Conservation (phyloP, 2,329 filamentous ascomycete genomes). For the Rutstroemia sydowiana region DNA sequence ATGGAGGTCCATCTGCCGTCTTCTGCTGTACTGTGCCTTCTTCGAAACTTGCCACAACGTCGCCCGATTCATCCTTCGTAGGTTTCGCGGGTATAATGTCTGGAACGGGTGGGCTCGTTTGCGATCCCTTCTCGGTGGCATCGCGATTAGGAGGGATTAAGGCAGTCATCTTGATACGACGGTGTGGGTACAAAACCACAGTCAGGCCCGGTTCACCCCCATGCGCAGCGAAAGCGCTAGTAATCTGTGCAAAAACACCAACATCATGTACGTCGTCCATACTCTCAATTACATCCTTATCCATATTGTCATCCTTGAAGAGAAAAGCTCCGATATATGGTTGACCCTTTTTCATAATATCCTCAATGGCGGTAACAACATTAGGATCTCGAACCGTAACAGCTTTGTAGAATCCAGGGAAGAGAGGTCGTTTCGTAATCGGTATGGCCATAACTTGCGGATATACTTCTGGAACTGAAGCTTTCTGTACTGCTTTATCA, state of each 20-base stretch:
- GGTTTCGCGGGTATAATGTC: conserved; percentile 53
- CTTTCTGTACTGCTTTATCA: conserved; percentile 79
- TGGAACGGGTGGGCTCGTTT: conserved; percentile 41
- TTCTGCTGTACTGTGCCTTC: conserved; percentile 60
- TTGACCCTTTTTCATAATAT: conserved; percentile 94
- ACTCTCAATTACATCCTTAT: conserved; percentile 88
- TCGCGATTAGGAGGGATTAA: conserved; percentile 57
- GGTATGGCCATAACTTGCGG: conserved; percentile 97
- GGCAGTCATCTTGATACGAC: conserved; percentile 82
- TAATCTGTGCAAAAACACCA: conserved; percentile 96
- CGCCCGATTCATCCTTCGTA: conserved; percentile 59
- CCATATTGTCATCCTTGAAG: conserved; percentile 91
- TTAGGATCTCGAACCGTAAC: conserved; percentile 93
- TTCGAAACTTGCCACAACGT: conserved; percentile 95
- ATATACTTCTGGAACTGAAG: conserved; percentile 87
- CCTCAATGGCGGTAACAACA: conserved; percentile 84
- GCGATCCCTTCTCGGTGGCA: conserved; percentile 42
- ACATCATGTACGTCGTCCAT: conserved; percentile 90
- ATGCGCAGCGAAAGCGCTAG: conserved; percentile 85
- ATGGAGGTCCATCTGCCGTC: conserved; percentile 39
- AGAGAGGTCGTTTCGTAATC: conserved; percentile 85
- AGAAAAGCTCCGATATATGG: conserved; percentile 96
- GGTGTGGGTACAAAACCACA: conserved; percentile 91
- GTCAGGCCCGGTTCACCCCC: conserved; percentile 82
- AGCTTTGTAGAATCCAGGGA: conserved; percentile 97